phyloP scores from a whole-genome alignment of 257 asterid species.

The Solanum gandarillasii region DNA sequence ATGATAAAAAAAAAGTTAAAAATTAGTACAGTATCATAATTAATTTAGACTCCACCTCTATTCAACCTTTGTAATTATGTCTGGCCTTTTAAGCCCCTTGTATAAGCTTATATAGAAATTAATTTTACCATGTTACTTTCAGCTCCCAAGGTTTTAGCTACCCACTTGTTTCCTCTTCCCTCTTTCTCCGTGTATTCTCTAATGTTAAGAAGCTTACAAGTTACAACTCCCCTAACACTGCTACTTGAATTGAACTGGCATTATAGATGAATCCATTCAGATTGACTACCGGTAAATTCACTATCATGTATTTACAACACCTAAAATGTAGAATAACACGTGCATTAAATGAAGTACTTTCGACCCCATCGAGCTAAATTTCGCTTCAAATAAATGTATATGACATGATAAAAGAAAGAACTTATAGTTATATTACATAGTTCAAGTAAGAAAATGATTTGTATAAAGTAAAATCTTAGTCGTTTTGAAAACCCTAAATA shows the following conservation, averaged over 20 bases:
- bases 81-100: neutral
- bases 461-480: neutral
- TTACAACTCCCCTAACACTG: neutral
- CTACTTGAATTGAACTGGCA: neutral
- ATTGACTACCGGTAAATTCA: neutral
- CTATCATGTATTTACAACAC: neutral
- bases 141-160: neutral
- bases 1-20: neutral
- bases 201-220: neutral
- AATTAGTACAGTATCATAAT: neutral
- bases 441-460: neutral
- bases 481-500: neutral
- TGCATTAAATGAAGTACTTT: neutral
- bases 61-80: neutral
- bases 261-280: neutral
- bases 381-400: neutral
- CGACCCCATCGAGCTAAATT: neutral
- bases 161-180: neutral
- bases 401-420: neutral
- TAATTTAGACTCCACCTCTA: neutral
- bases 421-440: neutral
- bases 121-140: neutral
- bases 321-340: neutral
- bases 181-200: neutral
- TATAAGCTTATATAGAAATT: neutral